Base-by-base conservation (phyloP, 2,329 filamentous ascomycete genomes). In the Pseudomassariella vexata region DNA sequence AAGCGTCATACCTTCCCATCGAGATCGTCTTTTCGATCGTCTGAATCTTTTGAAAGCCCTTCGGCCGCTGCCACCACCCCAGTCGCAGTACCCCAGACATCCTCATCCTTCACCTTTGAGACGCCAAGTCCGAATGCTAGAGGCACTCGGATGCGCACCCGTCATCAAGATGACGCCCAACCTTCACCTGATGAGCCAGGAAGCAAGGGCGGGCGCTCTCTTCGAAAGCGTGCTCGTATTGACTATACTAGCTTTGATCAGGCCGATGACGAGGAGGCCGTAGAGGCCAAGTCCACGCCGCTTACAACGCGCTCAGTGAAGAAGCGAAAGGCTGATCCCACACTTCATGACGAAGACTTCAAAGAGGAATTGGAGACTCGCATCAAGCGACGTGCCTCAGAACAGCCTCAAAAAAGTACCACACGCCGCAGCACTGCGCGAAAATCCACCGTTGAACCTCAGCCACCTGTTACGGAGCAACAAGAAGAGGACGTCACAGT, bases 231-330 rank as follows among this genome's bases (percentile, higher is more conserved):
- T 32, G 59, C 68, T 31, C 70, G 70, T 37, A 62, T 77, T 40
- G 72, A 77, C 52, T 77, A 77, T 58, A n/a, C n/a, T n/a, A 70
- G 68, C 20, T 60, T 66, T 46, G 65, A 69, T 45, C 68, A 73
- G 39, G 63, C 66, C 34, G 68, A 73, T 38, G 70, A 75, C 25
- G 53, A 62, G 19, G 47, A 52, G 14, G 42, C 44, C 19, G 40
- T 46, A 27, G 38, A 38, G 5, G 28, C 42, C 17, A 50, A 51
- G 20, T 23, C 42, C 15, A 51, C 52, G 3, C 36, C 52, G 30
- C 31, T 39, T 28, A 26, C 43, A 21, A 36, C 42, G 19, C 47
- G 54, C 39, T 30, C 46, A 24, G n/a, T 51, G 22, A 52, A 53
- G 41, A 49, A 50, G 40, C 46, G 50, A 17, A 48, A 48, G 38